These are phyloP conservation scores for Scolecobasidium constrictum DNA, from an alignment of 2,329 filamentous ascomycete species.

Conservation along the genomic window DNA sequence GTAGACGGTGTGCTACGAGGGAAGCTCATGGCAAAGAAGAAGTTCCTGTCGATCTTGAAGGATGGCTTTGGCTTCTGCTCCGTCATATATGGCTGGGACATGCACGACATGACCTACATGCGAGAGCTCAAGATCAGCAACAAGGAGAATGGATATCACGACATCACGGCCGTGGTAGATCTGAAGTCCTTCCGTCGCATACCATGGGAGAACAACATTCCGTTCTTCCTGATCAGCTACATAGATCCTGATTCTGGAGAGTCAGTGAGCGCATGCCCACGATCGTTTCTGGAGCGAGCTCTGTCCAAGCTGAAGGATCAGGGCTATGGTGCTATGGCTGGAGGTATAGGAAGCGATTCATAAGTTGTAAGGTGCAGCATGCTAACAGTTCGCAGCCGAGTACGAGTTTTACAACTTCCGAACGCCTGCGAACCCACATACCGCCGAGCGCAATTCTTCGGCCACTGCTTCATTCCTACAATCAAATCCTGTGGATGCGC, in stretches of 20 bases:
- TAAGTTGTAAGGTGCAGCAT: not conserved
- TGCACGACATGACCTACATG: slow-evolving; percentile 88
- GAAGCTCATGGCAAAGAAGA: slow-evolving; percentile 85
- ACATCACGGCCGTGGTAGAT: slow-evolving; percentile 74
- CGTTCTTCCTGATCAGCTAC: slow-evolving; percentile 79
- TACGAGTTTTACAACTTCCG: slow-evolving; percentile 94
- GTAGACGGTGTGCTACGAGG: slow-evolving; percentile 80
- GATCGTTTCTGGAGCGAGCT: slow-evolving; percentile 60
- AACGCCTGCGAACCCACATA: slow-evolving; percentile 43
- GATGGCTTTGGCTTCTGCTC: slow-evolving; percentile 89
- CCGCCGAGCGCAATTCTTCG: slow-evolving; percentile 48
- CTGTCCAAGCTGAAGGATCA: slow-evolving; percentile 55
- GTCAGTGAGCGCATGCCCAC: slow-evolving; percentile 67
- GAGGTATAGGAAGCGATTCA: slow-evolving; percentile 47
- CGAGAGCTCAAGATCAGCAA: slow-evolving; percentile 80
- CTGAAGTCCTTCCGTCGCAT: slow-evolving; percentile 69
- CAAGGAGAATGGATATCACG: slow-evolving; percentile 79
- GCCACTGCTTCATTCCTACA: slow-evolving; percentile 65
- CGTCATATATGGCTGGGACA: slow-evolving; percentile 92
- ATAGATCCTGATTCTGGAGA: slow-evolving; percentile 65
- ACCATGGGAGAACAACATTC: slow-evolving; percentile 80
- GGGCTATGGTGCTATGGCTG: slow-evolving; percentile 79
- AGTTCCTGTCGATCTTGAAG: slow-evolving; percentile 74
- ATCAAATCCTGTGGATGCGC: slow-evolving; percentile 58
- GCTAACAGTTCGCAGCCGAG: slow-evolving; percentile 51